These are phyloP conservation scores for Leishmania turanica DNA, from an alignment of 208 protist genomes.

Conservation along the genomic window DNA sequence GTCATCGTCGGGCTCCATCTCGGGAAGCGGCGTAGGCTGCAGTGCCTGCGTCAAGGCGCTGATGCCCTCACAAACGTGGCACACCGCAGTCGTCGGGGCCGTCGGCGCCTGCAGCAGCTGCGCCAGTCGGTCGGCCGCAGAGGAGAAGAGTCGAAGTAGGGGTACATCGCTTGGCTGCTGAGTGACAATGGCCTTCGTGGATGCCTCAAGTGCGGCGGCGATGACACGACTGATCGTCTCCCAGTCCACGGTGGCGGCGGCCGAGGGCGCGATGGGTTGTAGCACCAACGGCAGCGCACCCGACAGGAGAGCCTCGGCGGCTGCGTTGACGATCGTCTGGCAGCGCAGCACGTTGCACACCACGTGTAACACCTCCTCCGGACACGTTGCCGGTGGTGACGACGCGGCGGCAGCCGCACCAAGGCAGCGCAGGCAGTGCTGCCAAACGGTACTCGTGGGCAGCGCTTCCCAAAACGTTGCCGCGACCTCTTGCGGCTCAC, in stretches of 20 bases:
- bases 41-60: conserved; percentile 73
- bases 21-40: conserved; percentile 45
- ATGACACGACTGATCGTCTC: conserved; percentile 46
- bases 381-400: neutral
- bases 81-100: conserved; percentile 27
- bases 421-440: conserved; percentile 33
- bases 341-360: conserved; percentile 59
- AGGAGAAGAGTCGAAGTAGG: conserved; percentile 55
- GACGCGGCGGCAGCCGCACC: conserved; percentile 4
- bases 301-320: conserved; percentile 43
- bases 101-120: conserved; percentile 29
- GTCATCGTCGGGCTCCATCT: conserved; percentile 68
- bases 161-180: conserved; percentile 30
- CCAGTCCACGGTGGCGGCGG: conserved; percentile 8
- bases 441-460: conserved; percentile 51
- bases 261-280: conserved; percentile 13
- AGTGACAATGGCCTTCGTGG: conserved; percentile 56
- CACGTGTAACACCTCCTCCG: conserved; percentile 22
- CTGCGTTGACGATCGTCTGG: conserved; percentile 49
- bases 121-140: conserved; percentile 43
- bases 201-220: conserved; percentile 58
- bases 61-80: conserved; percentile 70
- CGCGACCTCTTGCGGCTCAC: conserved; percentile 62
- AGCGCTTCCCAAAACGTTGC: conserved; percentile 58
- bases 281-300: conserved; percentile 40